A percentile compares a stretch with the other conserved stretches of the same genome.
Conservation (phyloP, 2,329 filamentous ascomycete species). For the Aspergillus unguis region DNA sequence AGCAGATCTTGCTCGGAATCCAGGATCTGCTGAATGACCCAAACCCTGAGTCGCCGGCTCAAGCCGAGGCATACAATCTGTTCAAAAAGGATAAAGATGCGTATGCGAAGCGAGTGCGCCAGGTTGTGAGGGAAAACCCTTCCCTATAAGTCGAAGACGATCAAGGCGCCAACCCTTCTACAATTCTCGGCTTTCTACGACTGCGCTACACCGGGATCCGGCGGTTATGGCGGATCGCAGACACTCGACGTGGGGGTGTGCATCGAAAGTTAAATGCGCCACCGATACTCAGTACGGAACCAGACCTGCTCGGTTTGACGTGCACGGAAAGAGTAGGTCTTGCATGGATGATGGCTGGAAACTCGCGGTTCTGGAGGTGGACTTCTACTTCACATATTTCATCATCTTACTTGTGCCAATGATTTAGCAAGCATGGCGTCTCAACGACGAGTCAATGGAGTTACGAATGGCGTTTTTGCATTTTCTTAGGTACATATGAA, state of each 20-base stretch:
- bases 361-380: no score
- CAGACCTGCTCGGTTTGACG: no score
- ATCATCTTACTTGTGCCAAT: background rate
- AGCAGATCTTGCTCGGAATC: conserved; percentile 93
- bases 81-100: conserved; percentile 85
- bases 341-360: no score
- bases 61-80: conserved; percentile 95
- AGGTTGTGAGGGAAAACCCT: conserved; percentile 85
- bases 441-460: conserved; percentile 9
- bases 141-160: conserved; percentile 53
- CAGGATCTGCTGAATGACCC: conserved; percentile 95
- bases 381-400: no score
- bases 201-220: no score
- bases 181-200: no score
- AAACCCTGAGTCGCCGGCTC: conserved; percentile 93
- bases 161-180: no score
- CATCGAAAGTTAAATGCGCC: no score
- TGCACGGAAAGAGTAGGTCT: no score
- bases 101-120: conserved; percentile 83
- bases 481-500: background rate
- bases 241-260: no score
- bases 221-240: no score
- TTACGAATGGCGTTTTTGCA: conserved; percentile 13
- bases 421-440: conserved; percentile 29
- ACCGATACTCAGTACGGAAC: no score